These are phyloP conservation scores for Saturnispora halmiae DNA, from an alignment of 805 yeast species.

Conservation along the genomic window DNA sequence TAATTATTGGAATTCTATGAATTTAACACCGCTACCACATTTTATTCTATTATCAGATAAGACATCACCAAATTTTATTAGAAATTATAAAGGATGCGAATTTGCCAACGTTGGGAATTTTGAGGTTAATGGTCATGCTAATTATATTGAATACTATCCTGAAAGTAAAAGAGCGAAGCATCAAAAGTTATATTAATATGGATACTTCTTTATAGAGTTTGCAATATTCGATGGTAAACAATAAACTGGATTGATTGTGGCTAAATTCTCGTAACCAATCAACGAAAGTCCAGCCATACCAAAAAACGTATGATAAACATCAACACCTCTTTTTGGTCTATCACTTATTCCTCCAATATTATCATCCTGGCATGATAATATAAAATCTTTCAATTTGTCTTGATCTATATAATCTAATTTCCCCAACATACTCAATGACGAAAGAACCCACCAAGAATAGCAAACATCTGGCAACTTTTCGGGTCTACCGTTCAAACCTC, in stretches of 20 bases:
- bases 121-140: constrained; percentile 36
- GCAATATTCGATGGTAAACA: constrained; percentile 62
- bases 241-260: constrained; percentile 73
- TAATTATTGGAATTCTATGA: constrained; percentile 59
- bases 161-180: constrained; percentile 42
- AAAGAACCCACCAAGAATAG: constrained; percentile 95
- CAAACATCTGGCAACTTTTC: constrained; percentile 96
- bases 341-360: constrained; percentile 87
- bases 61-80: constrained; percentile 59
- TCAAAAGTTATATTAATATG: constrained; percentile 34
- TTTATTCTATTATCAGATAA: constrained; percentile 57
- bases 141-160: constrained; percentile 69
- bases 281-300: constrained; percentile 84
- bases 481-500: constrained; percentile 95
- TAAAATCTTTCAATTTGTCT: constrained; percentile 52
- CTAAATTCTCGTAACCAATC: constrained; percentile 51
- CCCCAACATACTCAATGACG: constrained; percentile 58
- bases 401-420: constrained; percentile 72
- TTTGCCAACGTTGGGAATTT: constrained; percentile 65
- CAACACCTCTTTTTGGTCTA: constrained; percentile 82
- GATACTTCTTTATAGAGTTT: constrained; percentile 24
- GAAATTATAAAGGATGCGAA: constrained; percentile 75
- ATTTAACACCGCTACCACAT: constrained; percentile 73
- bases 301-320: constrained; percentile 86
- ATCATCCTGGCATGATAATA: constrained; percentile 67